Conservation (phyloP, 1,284 basidiomycete genomes). For the Athelia psychrophila region DNA sequence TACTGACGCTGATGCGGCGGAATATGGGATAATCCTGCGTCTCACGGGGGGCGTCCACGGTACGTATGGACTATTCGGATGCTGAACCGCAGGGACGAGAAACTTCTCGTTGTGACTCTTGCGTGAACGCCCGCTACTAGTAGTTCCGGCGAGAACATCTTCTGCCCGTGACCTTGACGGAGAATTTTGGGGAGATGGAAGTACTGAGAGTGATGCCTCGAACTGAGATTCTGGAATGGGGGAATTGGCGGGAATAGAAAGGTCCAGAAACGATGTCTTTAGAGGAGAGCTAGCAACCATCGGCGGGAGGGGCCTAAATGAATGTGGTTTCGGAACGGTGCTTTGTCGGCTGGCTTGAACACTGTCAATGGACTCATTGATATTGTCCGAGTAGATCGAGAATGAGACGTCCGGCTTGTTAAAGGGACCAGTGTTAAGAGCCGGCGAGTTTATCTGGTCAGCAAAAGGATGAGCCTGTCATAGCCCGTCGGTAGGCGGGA, state of each 20-base stretch:
- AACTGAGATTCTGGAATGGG: constrained; percentile 8
- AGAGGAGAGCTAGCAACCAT: constrained; percentile 34
- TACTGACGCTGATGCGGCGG: constrained; percentile 17
- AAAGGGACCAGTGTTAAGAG: constrained; percentile 7
- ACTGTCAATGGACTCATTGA: constrained; percentile 13
- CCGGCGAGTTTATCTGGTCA: constrained; percentile 10
- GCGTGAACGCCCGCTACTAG: neutral
- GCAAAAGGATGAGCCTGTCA: constrained; percentile 9
- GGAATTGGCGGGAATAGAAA: constrained; percentile 16
- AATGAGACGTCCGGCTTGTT: constrained; percentile 7
- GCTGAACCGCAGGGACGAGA: constrained; percentile 34
- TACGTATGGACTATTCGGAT: constrained; percentile 48
- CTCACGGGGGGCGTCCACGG: constrained; percentile 40
- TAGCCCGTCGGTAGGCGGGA: neutral
- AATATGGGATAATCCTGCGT: constrained; percentile 32
- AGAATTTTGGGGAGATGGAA: constrained; percentile 13
- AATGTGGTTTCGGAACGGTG: constrained; percentile 14
- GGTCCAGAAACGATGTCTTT: constrained; percentile 32
- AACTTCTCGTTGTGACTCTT: constrained; percentile 26
- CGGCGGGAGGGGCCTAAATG: constrained; percentile 28
- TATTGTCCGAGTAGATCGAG: neutral
- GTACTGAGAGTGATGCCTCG: constrained; percentile 12
- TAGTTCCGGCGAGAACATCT: constrained; percentile 3
- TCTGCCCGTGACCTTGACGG: constrained; percentile 1
- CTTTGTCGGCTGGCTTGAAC: constrained; percentile 15